Base-by-base conservation (phyloP, 2,329 filamentous ascomycete genomes). In the Aspergillus fumigatiaffinis region DNA sequence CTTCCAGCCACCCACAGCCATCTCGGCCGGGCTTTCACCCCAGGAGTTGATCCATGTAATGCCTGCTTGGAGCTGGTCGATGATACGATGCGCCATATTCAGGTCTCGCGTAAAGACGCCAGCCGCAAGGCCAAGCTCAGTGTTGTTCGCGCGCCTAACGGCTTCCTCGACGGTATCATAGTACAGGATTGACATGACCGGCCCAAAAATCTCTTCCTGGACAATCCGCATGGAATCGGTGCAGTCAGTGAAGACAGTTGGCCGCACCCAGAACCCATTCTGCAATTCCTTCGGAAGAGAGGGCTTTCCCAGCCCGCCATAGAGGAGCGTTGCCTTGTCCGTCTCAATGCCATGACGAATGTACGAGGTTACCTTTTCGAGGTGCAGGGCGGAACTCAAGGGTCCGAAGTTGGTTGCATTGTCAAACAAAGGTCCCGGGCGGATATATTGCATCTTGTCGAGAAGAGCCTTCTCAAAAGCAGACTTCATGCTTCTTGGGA, bases 41-140 rank as follows among this genome's bases (percentile, higher is more conserved):
- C 92, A 96, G 0, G 90, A 92, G 73, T 96, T 96, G 53, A 96
- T 82, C 91, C 91, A 96, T 1, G 90, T 95, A 68, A 96, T 96
- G 35, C 91, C 91, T 0, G 91, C 91, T 69, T 95, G 83, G 4
- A 96, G 77, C 67, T 84, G 81, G 25, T 83, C 81, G 46, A 93
- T 80, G 1, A 93, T 83, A 47, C 83, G 79, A 68, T 96, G 90
- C 55, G 89, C 91, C 50, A 82, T 70, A 65, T 90, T 88, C 53
- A 96, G 74, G 63, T 95, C 85, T 57, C 83, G 84, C 0, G 90
- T 90, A 64, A 95, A 93, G 1, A 96, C 89, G 21, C 91, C 91
- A 0, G 91, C 92, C 0, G 91, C 91, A 3, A 96, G 84, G 28
- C 91, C 91, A 55, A 94, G 80, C 21, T 85, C 80, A 0, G 91